Evolutionary conservation across 139 green algal species (phyloP).

Genomic region (Limnomonas spitsbergensis): DNA sequence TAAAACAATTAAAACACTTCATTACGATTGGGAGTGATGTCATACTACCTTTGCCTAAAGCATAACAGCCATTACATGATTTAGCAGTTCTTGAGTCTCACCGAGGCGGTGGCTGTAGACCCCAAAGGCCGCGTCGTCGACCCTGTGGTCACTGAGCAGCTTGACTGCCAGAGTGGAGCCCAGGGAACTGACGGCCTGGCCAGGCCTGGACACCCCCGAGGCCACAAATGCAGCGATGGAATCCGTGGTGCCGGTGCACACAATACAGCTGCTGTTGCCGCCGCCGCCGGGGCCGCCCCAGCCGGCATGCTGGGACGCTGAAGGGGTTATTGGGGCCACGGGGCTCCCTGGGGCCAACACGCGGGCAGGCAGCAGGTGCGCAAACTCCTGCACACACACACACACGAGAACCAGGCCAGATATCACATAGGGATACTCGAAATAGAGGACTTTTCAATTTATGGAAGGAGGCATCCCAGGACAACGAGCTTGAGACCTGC

Average conservation of each 20-base stretch:
- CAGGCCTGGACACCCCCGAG: constrained; percentile 45
- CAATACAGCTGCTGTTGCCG: constrained; percentile 45
- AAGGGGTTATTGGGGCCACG: constrained; percentile 46
- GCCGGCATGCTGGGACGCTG: constrained; percentile 34
- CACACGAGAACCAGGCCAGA: too few species aligned
- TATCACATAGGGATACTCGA: too few species aligned
- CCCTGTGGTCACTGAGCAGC: constrained; percentile 70
- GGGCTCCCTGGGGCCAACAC: constrained; percentile 68
- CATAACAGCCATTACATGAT: too few species aligned
- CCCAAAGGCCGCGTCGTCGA: constrained; percentile 85
- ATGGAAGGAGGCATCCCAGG: too few species aligned
- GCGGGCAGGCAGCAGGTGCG: constrained; percentile 56
- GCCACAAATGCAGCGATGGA: constrained; percentile 93
- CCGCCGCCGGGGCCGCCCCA: too few species aligned
- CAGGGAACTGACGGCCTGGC: constrained; percentile 82
- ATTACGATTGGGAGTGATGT: too few species aligned
- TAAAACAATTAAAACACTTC: too few species aligned
- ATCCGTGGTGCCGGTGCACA: constrained; percentile 79
- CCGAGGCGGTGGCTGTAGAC: constrained; percentile 91
- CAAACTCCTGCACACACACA: constrained; percentile 36
- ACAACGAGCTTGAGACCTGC: too few species aligned
- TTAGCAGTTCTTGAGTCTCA: constrained; percentile 30
- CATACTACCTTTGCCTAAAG: too few species aligned
- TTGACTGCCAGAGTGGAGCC: constrained; percentile 92
- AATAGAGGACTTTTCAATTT: too few species aligned